Percentiles rank a stretch among this genome's conserved stretches.
phyloP scores from a whole-genome alignment of 2,329 filamentous ascomycete genomes.

The Neurospora sp. region DNA sequence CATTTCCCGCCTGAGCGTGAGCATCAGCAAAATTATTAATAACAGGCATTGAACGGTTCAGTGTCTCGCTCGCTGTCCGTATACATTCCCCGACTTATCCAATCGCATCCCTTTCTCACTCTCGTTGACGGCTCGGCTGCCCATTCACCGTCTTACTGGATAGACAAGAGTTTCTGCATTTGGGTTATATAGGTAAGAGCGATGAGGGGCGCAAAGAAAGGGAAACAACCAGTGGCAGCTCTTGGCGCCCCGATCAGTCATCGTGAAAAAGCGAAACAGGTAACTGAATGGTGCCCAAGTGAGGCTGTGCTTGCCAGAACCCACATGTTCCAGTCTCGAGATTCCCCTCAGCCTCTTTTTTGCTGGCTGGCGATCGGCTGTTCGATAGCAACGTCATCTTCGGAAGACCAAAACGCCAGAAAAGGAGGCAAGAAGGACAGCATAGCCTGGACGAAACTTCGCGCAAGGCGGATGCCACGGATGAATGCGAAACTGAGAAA shows the following conservation, averaged over 20 bases:
- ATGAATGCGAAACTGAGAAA: not conserved
- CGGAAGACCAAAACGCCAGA: not conserved
- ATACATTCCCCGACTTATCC: not conserved
- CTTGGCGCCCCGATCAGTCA: not conserved
- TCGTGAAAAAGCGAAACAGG: not conserved
- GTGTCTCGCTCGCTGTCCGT: not conserved
- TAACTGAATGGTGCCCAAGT: not conserved
- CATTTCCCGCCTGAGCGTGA: not conserved
- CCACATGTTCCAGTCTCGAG: not conserved
- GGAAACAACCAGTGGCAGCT: not conserved
- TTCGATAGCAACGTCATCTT: not conserved
- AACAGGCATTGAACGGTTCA: not conserved
- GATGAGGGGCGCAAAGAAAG: not conserved
- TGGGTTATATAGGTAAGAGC: not conserved
- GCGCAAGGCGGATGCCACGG: not conserved
- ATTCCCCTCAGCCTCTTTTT: not conserved
- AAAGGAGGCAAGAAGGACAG: not conserved
- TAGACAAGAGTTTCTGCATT: not conserved
- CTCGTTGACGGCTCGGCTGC: not conserved
- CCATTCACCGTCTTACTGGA: not conserved
- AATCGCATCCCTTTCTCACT: not conserved
- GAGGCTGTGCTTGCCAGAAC: not conserved
- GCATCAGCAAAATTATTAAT: not conserved
- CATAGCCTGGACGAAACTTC: not conserved
- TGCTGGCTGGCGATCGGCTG: not conserved